These are phyloP conservation scores for Mortierella sp. DNA, from an alignment of 371 early-diverging fungal genomes.

Conservation along the genomic window DNA sequence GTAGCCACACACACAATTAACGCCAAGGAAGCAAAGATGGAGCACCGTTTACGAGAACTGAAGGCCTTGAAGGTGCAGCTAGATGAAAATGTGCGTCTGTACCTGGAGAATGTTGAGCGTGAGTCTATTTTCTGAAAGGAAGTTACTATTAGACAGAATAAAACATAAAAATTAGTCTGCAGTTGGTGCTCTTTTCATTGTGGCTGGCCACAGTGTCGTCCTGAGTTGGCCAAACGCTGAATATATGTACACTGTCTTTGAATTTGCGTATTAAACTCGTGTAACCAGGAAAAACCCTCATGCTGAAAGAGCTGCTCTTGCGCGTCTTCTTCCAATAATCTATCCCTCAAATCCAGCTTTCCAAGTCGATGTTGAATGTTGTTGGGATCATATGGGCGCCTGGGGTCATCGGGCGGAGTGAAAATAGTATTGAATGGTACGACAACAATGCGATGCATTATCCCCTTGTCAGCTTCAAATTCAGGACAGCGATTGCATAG, in stretches of 20 bases:
- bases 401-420: not conserved
- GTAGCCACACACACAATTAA: not conserved
- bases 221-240: no score
- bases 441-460: not conserved
- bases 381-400: not conserved
- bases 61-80: slow-evolving; percentile 21
- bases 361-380: not conserved
- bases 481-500: no score
- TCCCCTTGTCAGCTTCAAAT: no score
- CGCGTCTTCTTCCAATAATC: not conserved
- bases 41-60: slow-evolving; percentile 12
- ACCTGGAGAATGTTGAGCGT: slow-evolving; percentile 49
- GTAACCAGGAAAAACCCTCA: no score
- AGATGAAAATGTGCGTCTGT: slow-evolving; percentile 28
- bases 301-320: not conserved
- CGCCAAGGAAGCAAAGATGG: not conserved
- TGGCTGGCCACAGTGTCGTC: no score
- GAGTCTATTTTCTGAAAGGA: slow-evolving; percentile 43
- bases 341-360: not conserved
- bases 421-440: not conserved
- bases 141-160: no score
- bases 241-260: no score
- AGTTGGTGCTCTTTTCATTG: no score
- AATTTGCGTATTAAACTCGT: no score
- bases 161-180: no score